Evolutionary conservation across 768 basidiomycete species (phyloP), one percentile per base, ranked within the genome.

Genomic region (Cystobasidiopsis lactophilus): DNA sequence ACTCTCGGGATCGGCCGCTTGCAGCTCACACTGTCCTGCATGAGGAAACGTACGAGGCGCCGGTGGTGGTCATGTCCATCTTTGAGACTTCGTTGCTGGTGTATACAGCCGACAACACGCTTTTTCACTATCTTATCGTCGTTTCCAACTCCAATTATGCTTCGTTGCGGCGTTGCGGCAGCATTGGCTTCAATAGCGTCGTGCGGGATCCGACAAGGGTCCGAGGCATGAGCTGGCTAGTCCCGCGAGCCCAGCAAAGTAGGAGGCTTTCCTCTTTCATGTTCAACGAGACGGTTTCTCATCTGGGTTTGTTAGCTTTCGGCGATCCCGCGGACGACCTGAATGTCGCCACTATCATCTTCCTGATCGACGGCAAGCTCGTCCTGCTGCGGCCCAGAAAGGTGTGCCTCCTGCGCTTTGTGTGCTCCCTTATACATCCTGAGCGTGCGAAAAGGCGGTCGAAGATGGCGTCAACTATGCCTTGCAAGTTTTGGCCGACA

Each of bases 21-120:
- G 76, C 77, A 55, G 80, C 79, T 60, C 77, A 80, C 60, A 85
- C 83, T 57, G 75, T 86, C 33, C 72, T 96, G 21, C 77, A 86
- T 63, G 77, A 79, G 41, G 83, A 91, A 65, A 68, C 76, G 16
- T 68, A 93, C 38, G 67, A 76, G 1, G 77, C 80, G 0, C 77
- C 84, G 0, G 80, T 91, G 37, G 73, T 91, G 30, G 81, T 88
- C 46, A 69, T 95, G 38, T 91, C 89, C 13, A 70, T 95, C 18
- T 81, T 95, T 56, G 93, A 96, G 68, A 91, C 88, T 63, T 89
- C 89, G 0, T 70, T 98, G 18, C 73, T 98, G 47, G 85, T 88
- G 19, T 96, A 95, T 66, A 91, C 85, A 5, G 75, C 78, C 21
- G 89, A 95, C 65, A 98, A 98, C 64, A 89, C 81, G 23, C 70